Percentiles rank a stretch among this genome's conserved stretches.
phyloP scores from a whole-genome alignment of 2,329 filamentous ascomycete genomes.

The Aspergillus glaucus region DNA sequence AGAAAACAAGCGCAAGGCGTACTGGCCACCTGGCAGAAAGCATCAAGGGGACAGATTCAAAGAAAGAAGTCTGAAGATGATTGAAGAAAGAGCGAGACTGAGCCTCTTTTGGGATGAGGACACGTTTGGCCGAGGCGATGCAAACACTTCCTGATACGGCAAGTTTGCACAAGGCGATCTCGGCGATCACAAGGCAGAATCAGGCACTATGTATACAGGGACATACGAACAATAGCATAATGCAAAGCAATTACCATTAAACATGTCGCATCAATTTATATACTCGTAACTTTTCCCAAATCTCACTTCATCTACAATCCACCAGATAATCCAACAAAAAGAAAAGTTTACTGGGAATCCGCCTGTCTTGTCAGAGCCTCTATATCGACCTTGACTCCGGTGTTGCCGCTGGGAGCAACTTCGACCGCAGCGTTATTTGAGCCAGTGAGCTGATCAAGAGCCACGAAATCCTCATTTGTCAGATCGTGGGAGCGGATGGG shows the following conservation, averaged over 20 bases:
- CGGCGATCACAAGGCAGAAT: not conserved
- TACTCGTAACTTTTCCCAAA: not conserved
- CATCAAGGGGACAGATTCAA: constrained; percentile 1
- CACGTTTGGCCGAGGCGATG: constrained; percentile 15
- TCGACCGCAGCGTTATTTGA: constrained; percentile 13
- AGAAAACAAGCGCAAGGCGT: constrained; percentile 18
- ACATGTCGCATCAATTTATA: not conserved
- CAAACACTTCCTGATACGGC: constrained; percentile 8
- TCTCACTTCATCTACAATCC: not conserved
- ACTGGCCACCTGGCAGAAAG: constrained; percentile 30
- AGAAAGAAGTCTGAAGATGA: constrained; percentile 5
- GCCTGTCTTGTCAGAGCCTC: constrained; percentile 34
- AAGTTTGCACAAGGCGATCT: constrained; percentile 11
- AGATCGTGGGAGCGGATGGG: constrained; percentile 50
- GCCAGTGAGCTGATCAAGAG: constrained; percentile 35
- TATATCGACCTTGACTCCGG: constrained; percentile 30
- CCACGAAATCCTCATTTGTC: constrained; percentile 39
- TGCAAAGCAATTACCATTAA: too few species aligned
- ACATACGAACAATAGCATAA: too few species aligned
- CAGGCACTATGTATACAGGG: not conserved
- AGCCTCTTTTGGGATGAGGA: constrained; percentile 12
- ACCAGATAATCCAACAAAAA: not conserved
- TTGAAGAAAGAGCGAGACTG: constrained; percentile 5
- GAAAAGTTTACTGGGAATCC: constrained; percentile 19
- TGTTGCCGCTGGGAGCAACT: constrained; percentile 18